phyloP scores from a whole-genome alignment of 2,329 filamentous ascomycete species.

The Hymenoscyphus salicellus region DNA sequence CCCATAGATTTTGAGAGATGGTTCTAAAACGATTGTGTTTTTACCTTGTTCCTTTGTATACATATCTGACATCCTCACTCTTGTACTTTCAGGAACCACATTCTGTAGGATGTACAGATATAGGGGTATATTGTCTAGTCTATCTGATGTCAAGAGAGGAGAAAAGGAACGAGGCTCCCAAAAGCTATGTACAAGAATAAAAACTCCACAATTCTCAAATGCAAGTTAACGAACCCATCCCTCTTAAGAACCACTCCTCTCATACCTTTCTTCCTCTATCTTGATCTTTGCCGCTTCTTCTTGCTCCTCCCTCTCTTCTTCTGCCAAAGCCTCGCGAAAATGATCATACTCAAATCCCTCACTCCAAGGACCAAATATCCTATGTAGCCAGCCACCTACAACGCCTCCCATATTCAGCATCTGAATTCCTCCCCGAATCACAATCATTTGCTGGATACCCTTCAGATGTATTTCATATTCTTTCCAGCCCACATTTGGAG shows the following conservation, averaged over 20 bases:
- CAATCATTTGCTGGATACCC: slow-evolving; percentile 29
- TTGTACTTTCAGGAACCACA: no score
- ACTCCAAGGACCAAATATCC: slow-evolving; percentile 26
- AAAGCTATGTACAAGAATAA: not conserved
- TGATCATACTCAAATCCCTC: slow-evolving; percentile 18
- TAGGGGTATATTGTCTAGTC: not conserved
- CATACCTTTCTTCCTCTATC: not conserved
- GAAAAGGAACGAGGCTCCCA: not conserved
- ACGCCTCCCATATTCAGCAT: slow-evolving; percentile 24
- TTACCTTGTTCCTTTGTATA: no score
- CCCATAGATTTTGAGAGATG: no score
- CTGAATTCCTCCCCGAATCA: slow-evolving; percentile 18
- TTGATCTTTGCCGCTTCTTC: not conserved
- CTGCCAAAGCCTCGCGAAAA: slow-evolving; percentile 2
- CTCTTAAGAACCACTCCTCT: not conserved
- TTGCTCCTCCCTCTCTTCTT: not conserved
- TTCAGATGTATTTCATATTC: slow-evolving; percentile 28
- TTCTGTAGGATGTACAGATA: no score
- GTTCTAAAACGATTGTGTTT: no score
- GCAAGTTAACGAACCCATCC: not conserved
- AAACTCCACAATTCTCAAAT: not conserved
- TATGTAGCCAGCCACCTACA: slow-evolving; percentile 21
- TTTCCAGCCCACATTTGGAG: slow-evolving; percentile 2
- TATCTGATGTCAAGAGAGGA: not conserved
- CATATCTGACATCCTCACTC: no score